Evolutionary conservation across 148 eudicot genomes (phyloP).

Genomic region (Rhododendron griersonianum): DNA sequence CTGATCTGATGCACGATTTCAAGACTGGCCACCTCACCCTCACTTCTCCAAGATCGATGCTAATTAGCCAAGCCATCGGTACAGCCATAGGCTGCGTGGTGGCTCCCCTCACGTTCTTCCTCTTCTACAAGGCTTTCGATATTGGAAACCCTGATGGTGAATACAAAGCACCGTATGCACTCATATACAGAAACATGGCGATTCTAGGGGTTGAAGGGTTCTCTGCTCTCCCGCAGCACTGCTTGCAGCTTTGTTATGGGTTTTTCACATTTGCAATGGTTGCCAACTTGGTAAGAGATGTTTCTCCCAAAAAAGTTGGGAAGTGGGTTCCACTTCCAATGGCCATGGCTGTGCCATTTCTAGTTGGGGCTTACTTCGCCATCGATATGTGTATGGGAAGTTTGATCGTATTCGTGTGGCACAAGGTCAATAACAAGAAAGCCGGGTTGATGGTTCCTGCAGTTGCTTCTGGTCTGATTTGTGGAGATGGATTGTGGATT

Average conservation of each 20-base stretch:
- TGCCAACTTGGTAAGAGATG: conserved; percentile 58
- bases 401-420: conserved; percentile 61
- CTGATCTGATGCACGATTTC: conserved; percentile 83
- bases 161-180: conserved; percentile 83
- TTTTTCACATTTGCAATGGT: conserved; percentile 65
- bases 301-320: conserved; percentile 36
- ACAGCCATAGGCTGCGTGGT: conserved; percentile 85
- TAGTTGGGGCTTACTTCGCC: conserved; percentile 80
- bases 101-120: conserved; percentile 63
- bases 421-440: conserved; percentile 41
- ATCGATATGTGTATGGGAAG: conserved; percentile 90
- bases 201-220: conserved; percentile 83
- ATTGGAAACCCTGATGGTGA: conserved; percentile 75
- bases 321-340: conserved; percentile 73
- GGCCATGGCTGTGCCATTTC: conserved; percentile 95
- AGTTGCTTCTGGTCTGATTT: conserved; percentile 81
- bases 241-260: conserved; percentile 70
- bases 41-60: conserved; percentile 84
- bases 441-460: conserved; percentile 79
- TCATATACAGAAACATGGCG: conserved; percentile 85
- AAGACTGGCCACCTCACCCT: conserved; percentile 82
- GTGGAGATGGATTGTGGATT: conserved; percentile 92
- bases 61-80: conserved; percentile 76
- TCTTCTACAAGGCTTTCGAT: conserved; percentile 75
- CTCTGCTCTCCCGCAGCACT: conserved; percentile 78